These are phyloP conservation scores for Aspergillus tubingensis DNA, from an alignment of 2,329 filamentous ascomycete genomes.

Conservation along the genomic window DNA sequence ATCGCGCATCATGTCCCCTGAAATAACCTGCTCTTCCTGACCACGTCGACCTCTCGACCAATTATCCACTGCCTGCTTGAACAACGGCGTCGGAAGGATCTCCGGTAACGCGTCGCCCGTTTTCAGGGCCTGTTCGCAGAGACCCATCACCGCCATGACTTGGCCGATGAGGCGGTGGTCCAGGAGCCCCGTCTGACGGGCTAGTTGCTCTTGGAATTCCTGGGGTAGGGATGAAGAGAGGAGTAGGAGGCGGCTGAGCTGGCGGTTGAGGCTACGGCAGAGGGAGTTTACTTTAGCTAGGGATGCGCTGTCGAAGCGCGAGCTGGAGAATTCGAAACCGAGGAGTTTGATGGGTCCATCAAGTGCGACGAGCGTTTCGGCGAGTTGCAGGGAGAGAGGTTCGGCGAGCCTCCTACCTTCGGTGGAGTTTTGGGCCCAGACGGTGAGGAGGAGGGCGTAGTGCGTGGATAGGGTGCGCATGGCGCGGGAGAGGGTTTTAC, in stretches of 20 bases:
- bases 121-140: conserved; percentile 51
- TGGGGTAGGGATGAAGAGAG: conserved; percentile 38
- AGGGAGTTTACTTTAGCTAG: conserved; percentile 36
- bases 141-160: conserved; percentile 52
- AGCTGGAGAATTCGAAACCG: conserved; percentile 43
- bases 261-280: conserved; percentile 35
- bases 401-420: conserved; percentile 30
- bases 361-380: conserved; percentile 36
- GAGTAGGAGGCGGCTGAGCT: conserved; percentile 40
- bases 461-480: conserved; percentile 50
- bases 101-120: conserved; percentile 53
- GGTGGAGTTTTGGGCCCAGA: conserved; percentile 39
- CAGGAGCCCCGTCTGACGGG: conserved; percentile 42
- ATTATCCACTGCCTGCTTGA: conserved; percentile 38
- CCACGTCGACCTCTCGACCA: conserved; percentile 21
- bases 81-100: conserved; percentile 50
- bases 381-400: conserved; percentile 35
- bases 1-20: conserved; percentile 42
- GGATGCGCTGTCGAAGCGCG: conserved; percentile 39
- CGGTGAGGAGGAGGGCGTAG: conserved; percentile 52
- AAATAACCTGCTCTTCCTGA: conserved; percentile 20
- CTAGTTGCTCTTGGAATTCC: conserved; percentile 45
- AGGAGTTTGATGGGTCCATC: conserved; percentile 39
- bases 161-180: conserved; percentile 52
- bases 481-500: conserved; percentile 48